Conservation (phyloP, 352 stramenopile species). For the Thalassiosira allenii region DNA sequence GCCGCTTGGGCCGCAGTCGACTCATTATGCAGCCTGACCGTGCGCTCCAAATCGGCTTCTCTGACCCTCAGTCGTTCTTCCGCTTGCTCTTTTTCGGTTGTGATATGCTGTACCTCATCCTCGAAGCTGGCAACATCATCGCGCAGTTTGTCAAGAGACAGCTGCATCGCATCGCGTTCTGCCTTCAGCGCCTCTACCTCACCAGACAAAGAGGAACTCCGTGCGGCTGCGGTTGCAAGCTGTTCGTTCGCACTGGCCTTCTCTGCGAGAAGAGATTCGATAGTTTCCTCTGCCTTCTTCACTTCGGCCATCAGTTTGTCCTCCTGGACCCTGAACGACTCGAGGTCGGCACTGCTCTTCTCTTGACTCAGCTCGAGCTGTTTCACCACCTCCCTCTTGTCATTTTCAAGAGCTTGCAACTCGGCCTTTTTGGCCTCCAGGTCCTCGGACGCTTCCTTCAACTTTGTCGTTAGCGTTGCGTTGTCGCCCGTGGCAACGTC, state of each 20-base stretch:
- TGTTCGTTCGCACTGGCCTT: too few species aligned
- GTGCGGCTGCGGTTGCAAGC: too few species aligned
- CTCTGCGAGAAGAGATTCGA: too few species aligned
- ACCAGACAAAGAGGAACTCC: too few species aligned
- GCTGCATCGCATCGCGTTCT: constrained; percentile 21
- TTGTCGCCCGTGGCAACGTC: constrained; percentile 34
- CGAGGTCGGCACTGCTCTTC: too few species aligned
- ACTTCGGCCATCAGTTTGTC: too few species aligned
- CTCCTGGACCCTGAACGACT: too few species aligned
- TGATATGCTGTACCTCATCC: constrained; percentile 29
- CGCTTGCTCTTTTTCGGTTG: constrained; percentile 18
- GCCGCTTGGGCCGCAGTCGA: neutral
- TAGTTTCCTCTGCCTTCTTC: too few species aligned
- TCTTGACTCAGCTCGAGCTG: too few species aligned
- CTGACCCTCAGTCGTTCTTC: constrained; percentile 31
- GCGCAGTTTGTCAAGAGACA: too few species aligned
- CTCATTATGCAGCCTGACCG: constrained; percentile 34
- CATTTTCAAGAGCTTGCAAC: constrained; percentile 24
- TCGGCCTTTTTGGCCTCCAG: constrained; percentile 25
- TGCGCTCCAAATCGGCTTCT: constrained; percentile 34
- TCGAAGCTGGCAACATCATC: constrained; percentile 19
- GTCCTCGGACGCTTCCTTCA: constrained; percentile 38
- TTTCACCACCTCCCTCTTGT: constrained; percentile 27
- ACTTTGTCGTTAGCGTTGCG: constrained; percentile 35
- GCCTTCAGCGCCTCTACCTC: constrained; percentile 28